Percentiles rank a stretch among this genome's conserved stretches.
phyloP scores from a whole-genome alignment of 768 basidiomycete genomes.

The Calvatia gigantea region DNA sequence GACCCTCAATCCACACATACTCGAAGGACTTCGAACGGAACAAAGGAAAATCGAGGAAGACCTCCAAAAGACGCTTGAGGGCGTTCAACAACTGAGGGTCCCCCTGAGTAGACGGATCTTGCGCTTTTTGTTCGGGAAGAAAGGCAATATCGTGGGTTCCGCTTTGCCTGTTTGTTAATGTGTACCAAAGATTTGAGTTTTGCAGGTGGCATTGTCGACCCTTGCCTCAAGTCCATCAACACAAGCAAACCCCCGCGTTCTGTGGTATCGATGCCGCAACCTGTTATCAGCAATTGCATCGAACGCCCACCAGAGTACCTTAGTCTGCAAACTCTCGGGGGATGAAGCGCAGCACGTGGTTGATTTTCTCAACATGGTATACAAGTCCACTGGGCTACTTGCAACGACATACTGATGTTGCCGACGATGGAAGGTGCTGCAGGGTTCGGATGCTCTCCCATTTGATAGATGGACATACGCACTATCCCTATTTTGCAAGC shows the following conservation, averaged over 20 bases:
- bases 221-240: no score
- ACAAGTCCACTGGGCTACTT: no score
- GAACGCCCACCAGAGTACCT: no score
- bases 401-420: no score
- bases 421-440: background rate
- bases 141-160: constrained; percentile 3
- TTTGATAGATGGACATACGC: background rate
- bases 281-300: no score
- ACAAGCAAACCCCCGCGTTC: no score
- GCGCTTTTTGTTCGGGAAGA: background rate
- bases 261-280: no score
- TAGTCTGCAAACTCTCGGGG: no score
- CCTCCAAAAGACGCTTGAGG: background rate
- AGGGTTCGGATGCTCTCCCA: background rate
- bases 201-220: no score
- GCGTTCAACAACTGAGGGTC: background rate
- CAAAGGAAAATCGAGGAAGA: background rate
- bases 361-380: background rate
- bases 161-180: no score
- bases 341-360: background rate
- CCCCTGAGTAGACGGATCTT: background rate
- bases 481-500: background rate
- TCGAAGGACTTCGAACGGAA: background rate
- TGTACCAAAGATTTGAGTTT: no score
- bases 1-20: background rate